Evolutionary conservation across 1,284 basidiomycete genomes (phyloP).

Genomic region (Moesziomyces parantarcticus): DNA sequence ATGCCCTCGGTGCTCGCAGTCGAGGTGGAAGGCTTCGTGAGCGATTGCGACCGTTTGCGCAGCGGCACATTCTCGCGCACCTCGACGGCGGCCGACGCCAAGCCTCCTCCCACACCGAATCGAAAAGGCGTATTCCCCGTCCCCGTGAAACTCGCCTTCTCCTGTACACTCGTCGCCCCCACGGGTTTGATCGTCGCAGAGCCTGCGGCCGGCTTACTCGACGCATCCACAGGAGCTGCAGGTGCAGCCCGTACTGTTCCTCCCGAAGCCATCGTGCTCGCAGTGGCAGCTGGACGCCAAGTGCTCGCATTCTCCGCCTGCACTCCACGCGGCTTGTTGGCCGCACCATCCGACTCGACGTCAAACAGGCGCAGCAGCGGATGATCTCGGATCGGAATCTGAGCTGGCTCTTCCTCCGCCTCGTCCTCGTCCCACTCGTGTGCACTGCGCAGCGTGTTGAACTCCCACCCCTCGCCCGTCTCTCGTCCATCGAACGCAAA

Average conservation of each 20-base stretch:
- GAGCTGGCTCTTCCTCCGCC: constrained; percentile 10
- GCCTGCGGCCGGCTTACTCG: neutral
- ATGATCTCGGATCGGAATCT: constrained; percentile 50
- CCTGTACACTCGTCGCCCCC: constrained; percentile 8
- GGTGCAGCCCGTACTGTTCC: neutral
- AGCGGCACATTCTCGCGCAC: constrained; percentile 11
- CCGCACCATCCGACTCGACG: constrained; percentile 21
- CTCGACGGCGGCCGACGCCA: constrained; percentile 7
- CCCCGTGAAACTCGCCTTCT: constrained; percentile 58
- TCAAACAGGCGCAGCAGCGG: constrained; percentile 58
- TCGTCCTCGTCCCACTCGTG: constrained; percentile 41
- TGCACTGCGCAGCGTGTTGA: constrained; percentile 35
- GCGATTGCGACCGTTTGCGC: constrained; percentile 36
- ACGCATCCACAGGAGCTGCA: neutral
- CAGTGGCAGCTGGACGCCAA: constrained; percentile 16
- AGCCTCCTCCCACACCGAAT: constrained; percentile 57
- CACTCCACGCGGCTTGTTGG: constrained; percentile 5
- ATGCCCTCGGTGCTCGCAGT: constrained; percentile 12
- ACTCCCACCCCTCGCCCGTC: constrained; percentile 57
- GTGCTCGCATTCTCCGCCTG: constrained; percentile 18
- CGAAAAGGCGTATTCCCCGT: constrained; percentile 62
- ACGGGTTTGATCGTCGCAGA: constrained; percentile 22
- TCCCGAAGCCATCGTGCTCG: constrained; percentile 17
- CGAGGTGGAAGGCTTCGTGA: constrained; percentile 19
- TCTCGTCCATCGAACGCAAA: constrained; percentile 56